Evolutionary conservation across 768 basidiomycete genomes (phyloP).

Genomic region (Hericium erinaceus): DNA sequence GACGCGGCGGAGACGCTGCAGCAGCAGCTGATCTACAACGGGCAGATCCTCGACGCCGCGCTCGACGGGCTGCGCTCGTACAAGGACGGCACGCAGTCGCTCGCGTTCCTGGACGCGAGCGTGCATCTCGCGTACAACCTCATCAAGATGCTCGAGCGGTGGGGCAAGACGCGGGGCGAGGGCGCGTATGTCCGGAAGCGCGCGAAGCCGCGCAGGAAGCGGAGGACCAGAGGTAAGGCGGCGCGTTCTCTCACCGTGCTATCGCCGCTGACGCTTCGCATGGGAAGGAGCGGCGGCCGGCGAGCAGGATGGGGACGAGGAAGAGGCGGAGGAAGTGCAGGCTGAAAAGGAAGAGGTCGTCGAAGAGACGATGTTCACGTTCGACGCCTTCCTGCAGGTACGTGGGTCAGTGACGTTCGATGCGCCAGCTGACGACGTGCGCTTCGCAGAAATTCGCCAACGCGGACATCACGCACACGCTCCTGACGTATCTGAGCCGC

Average conservation of each 20-base stretch:
- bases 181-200: constrained; percentile 65
- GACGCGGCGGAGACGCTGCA: constrained; percentile 79
- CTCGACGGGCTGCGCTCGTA: constrained; percentile 70
- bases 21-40: constrained; percentile 90
- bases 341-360: constrained; percentile 63
- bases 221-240: constrained; percentile 21
- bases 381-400: constrained; percentile 87
- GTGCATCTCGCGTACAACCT: constrained; percentile 78
- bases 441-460: constrained; percentile 75
- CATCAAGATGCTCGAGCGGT: constrained; percentile 84
- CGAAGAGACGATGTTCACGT: constrained; percentile 83
- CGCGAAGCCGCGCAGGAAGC: constrained; percentile 45
- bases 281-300: constrained; percentile 20
- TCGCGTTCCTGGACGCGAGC: constrained; percentile 81
- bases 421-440: constrained; percentile 7
- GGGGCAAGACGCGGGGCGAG: constrained; percentile 59
- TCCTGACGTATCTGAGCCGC: constrained; percentile 72
- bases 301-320: constrained; percentile 37
- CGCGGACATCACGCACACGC: constrained; percentile 75
- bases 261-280: constrained; percentile 1
- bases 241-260: constrained; percentile 7
- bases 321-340: constrained; percentile 59
- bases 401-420: constrained; percentile 19
- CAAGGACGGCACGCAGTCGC: constrained; percentile 68
- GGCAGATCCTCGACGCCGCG: constrained; percentile 85